These are phyloP conservation scores for Tulasnella sp. DNA, from an alignment of 768 basidiomycete genomes.

Conservation along the genomic window DNA sequence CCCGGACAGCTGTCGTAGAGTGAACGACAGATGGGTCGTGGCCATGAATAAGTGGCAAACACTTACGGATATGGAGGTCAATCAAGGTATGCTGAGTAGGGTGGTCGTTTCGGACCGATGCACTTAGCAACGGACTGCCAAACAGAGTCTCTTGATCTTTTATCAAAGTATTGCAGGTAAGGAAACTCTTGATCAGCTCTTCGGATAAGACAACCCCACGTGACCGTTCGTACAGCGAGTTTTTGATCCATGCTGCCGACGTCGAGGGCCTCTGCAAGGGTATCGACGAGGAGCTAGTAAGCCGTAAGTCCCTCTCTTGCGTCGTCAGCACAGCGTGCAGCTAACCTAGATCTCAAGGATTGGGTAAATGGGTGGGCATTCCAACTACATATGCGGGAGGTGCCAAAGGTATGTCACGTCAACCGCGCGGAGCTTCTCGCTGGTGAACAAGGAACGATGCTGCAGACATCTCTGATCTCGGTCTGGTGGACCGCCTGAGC, in stretches of 20 bases:
- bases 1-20: slow-evolving; percentile 59
- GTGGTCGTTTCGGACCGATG: neutral
- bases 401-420: slow-evolving; percentile 54
- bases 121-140: neutral
- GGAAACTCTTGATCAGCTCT: neutral
- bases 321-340: neutral
- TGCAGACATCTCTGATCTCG: slow-evolving; percentile 68
- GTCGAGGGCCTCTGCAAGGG: slow-evolving; percentile 96
- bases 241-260: slow-evolving; percentile 95
- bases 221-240: slow-evolving; percentile 46
- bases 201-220: neutral
- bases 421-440: neutral
- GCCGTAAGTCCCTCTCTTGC: slow-evolving; percentile 36
- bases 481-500: slow-evolving; percentile 68
- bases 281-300: slow-evolving; percentile 81
- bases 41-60: slow-evolving; percentile 99
- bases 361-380: slow-evolving; percentile 84
- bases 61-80: slow-evolving; percentile 88
- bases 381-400: slow-evolving; percentile 97
- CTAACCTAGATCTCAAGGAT: slow-evolving; percentile 36
- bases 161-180: slow-evolving; percentile 76
- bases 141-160: slow-evolving; percentile 61
- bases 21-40: slow-evolving; percentile 72
- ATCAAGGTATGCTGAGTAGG: slow-evolving; percentile 40
- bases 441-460: neutral